Base-by-base conservation (phyloP, 371 early-diverging fungal species). In the Umbelopsis sp. region DNA sequence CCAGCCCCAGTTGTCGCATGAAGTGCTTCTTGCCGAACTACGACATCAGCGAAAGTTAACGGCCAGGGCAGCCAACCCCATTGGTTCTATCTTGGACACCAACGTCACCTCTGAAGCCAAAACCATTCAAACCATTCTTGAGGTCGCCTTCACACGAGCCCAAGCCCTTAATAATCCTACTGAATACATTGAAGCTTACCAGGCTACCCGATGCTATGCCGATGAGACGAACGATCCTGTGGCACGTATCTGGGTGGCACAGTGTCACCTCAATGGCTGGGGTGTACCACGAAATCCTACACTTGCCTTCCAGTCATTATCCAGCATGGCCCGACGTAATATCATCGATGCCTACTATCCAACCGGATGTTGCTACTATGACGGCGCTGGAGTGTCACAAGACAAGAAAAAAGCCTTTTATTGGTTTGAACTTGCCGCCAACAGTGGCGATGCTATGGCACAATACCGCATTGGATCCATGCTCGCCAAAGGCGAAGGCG, bases 401-500 rank as follows among this genome's bases (percentile, higher is more conserved):
- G 48, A 75, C n/a, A 57, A 63, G 14, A 24, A 24, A 2, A 68
- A 67, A 6, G 76, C 76, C 2, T 45, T 63, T 29, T 69, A 41
- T 0, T 76, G 74, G 73, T 72, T 73, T 37, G 70, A 67, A 46
- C 50, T 67, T 11, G 70, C 70, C 3, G 68, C 71, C 5, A 63
- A 70, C 11, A 44, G 67, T 14, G 51, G 65, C 9, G 65, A 67
- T 32, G 70, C 71, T 12, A 44, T 71, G 29, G 78, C 83, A 7
- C 80, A 82, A 67, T 80, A 72, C 52, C 72, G 72, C 4, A 22
- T 76, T 32, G 83, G 77, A n/a, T 73, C 77, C n/a, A 78, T 82
- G 75, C 44, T 75, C 7, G 74, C 76, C 41, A 75, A 78, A 65
- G 80, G 83, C 46, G 71, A 80, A 50, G 82, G 78, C 25, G 73